Evolutionary conservation across 495 filamentous ascomycete species (phyloP).

Genomic region (Hypoxylon rickii): DNA sequence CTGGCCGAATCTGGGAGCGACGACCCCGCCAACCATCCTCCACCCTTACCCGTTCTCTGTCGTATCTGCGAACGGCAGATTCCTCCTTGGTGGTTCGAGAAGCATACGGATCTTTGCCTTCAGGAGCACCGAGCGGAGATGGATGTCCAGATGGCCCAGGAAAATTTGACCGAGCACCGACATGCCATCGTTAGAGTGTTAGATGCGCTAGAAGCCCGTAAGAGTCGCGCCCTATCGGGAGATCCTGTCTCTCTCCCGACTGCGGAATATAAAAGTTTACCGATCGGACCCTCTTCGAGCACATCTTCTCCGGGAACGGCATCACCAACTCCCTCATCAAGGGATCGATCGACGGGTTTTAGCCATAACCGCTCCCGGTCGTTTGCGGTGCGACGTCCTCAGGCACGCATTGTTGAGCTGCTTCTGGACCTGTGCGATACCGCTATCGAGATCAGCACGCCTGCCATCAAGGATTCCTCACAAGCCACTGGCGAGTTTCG

Average conservation of each 20-base stretch:
- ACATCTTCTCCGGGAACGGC: conserved; percentile 62
- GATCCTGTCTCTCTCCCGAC: conserved; percentile 60
- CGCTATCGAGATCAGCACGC: conserved; percentile 89
- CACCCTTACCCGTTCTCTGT: conserved; percentile 87
- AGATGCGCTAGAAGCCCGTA: conserved; percentile 84
- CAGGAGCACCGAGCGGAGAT: conserved; percentile 96
- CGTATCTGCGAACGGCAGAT: conserved; percentile 98
- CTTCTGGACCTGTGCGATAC: conserved; percentile 96
- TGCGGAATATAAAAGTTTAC: conserved; percentile 88
- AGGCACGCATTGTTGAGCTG: conserved; percentile 90
- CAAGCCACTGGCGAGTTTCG: conserved; percentile 74
- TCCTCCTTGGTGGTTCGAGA: conserved; percentile 99
- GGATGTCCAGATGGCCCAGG: conserved; percentile 94
- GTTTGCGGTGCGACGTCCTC: conserved; percentile 86
- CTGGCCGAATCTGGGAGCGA: conserved; percentile 84
- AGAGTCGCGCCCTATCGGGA: conserved; percentile 65
- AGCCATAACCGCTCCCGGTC: conserved; percentile 73
- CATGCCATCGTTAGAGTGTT: conserved; percentile 95
- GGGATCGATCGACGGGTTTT: conserved; percentile 77
- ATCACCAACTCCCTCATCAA: conserved; percentile 73
- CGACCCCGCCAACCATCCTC: conserved; percentile 81
- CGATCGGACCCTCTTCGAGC: conserved; percentile 77
- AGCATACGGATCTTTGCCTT: conserved; percentile 93
- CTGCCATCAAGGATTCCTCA: conserved; percentile 81
- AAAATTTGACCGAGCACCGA: conserved; percentile 89